These are phyloP conservation scores for Yamadazyma paraphyllophila DNA, from an alignment of 805 yeast species.

Conservation along the genomic window DNA sequence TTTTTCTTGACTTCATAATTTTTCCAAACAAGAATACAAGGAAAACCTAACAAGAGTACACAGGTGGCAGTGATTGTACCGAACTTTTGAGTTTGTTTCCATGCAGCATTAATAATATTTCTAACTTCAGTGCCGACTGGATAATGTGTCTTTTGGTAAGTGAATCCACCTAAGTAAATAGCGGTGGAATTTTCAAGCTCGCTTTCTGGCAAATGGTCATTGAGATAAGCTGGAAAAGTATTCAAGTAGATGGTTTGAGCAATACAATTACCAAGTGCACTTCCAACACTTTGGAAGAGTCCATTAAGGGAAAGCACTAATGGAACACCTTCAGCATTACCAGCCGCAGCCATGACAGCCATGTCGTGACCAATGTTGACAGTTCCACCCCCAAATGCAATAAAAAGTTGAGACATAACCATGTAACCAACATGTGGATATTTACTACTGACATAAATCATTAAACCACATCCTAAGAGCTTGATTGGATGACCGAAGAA, in stretches of 20 bases:
- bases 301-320: slow-evolving; percentile 12
- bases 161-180: slow-evolving; percentile 20
- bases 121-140: slow-evolving; percentile 22
- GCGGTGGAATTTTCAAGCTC: slow-evolving; percentile 11
- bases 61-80: slow-evolving; percentile 22
- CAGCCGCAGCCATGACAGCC: slow-evolving; percentile 26
- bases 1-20: slow-evolving; percentile 21
- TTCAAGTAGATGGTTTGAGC: slow-evolving; percentile 12
- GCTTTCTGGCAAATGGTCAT: slow-evolving; percentile 22
- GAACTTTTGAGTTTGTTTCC: slow-evolving; percentile 20
- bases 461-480: slow-evolving; percentile 5
- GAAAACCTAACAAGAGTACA: slow-evolving; percentile 20
- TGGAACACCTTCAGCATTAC: slow-evolving; percentile 10
- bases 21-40: slow-evolving; percentile 25
- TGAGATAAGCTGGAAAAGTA: slow-evolving; percentile 23
- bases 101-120: slow-evolving; percentile 23
- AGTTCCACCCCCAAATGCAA: slow-evolving; percentile 10
- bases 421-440: slow-evolving; percentile 5
- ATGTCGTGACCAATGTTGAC: slow-evolving; percentile 14
- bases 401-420: slow-evolving; percentile 6
- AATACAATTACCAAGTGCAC: slow-evolving; percentile 13
- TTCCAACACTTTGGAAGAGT: slow-evolving; percentile 12
- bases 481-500: slow-evolving; percentile 7
- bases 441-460: slow-evolving; percentile 7
- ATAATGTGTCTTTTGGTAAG: slow-evolving; percentile 18